Evolutionary conservation across 164 flowering plant genomes (phyloP).

Genomic region (Tinospora cordifolia): DNA sequence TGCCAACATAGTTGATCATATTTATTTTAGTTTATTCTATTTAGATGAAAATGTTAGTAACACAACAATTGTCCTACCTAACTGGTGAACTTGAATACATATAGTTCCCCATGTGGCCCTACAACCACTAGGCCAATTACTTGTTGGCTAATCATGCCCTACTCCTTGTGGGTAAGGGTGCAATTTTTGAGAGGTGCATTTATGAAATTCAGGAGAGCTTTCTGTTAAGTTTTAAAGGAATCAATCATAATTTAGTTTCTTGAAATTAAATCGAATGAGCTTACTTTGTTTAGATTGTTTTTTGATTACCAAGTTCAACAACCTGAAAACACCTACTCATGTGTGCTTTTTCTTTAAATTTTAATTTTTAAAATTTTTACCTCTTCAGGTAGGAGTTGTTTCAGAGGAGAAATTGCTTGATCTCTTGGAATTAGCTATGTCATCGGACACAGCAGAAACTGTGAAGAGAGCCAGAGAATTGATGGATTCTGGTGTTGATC

Average conservation of each 20-base stretch:
- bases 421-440: constrained; percentile 89
- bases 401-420: constrained; percentile 87
- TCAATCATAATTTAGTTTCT: not conserved
- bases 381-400: constrained; percentile 74
- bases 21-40: too few species aligned
- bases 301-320: constrained; percentile 1
- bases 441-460: constrained; percentile 90
- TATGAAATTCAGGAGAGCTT: not conserved
- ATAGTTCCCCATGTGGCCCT: too few species aligned
- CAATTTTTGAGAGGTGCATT: not conserved
- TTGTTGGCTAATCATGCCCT: too few species aligned
- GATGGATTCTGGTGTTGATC: constrained; percentile 91
- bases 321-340: not conserved
- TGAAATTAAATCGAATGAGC: not conserved
- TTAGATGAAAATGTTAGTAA: too few species aligned
- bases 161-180: too few species aligned
- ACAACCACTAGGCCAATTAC: too few species aligned
- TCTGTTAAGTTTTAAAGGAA: not conserved
- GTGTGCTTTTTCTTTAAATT: too few species aligned
- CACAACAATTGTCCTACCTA: too few species aligned
- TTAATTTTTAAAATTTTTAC: too few species aligned
- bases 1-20: too few species aligned
- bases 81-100: too few species aligned
- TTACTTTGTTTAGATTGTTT: too few species aligned
- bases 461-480: constrained; percentile 84